Percentiles rank a stretch among this genome's conserved stretches.
Evolutionary conservation across 164 flowering plant genomes (phyloP).

Genomic region (Magnolia sinica): DNA sequence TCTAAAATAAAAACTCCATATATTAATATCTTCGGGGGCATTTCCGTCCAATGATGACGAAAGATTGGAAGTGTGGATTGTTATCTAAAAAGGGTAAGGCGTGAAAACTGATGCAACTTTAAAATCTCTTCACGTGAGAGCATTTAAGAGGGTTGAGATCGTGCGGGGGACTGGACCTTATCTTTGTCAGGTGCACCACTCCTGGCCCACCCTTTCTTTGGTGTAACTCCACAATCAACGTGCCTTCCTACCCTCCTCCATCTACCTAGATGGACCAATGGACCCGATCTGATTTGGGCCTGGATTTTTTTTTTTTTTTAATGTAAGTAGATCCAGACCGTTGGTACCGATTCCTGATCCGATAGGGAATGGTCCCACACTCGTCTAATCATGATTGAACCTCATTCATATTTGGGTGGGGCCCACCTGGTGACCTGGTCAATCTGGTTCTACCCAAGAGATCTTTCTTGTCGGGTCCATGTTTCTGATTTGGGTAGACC

Average conservation of each 20-base stretch:
- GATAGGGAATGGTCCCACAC: no score
- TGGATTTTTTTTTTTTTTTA: no score
- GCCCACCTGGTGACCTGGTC: no score
- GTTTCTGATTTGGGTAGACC: no score
- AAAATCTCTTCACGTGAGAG: background rate
- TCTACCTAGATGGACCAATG: background rate
- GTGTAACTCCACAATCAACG: background rate
- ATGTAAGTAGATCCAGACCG: no score
- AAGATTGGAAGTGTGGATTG: background rate
- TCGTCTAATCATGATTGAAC: no score
- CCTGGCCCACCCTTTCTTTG: background rate
- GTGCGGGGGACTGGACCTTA: slow-evolving; percentile 1
- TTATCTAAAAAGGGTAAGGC: background rate
- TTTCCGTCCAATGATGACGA: background rate
- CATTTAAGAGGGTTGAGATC: slow-evolving; percentile 4
- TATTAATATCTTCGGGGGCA: background rate
- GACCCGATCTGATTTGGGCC: no score
- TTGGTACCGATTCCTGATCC: no score
- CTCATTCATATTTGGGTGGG: no score
- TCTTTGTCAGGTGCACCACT: background rate
- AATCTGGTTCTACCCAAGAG: no score
- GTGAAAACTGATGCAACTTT: background rate
- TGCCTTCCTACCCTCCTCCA: background rate
- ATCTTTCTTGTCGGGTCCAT: no score
- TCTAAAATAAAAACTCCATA: background rate